Evolutionary conservation across 441 rosid genomes (phyloP), one percentile per base, ranked within the genome.

Genomic region (Viola pubescens): DNA sequence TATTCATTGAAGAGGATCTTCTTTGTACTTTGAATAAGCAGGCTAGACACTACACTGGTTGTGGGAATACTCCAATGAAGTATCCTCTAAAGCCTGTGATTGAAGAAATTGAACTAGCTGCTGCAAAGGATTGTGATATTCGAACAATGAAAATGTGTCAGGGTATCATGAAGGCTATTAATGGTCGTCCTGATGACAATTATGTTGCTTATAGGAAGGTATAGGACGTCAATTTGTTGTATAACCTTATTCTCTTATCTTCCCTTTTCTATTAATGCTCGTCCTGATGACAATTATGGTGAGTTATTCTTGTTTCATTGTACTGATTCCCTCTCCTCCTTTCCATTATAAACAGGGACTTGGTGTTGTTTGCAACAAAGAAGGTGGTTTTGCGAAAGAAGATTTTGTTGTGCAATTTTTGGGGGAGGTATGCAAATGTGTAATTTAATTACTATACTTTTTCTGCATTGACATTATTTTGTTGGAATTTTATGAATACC

Each of bases 141-240:
- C 78, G 82, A 48, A 84, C 79, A 14, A 65, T 79, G 77, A 81
- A 73, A 74, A 80, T 87, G 79, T 91, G 99, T 64, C 89, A 77
- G 70, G 81, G 83, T 67, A 76, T 94, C 72, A 72, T 94, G 70
- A 87, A 75, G 83, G 97, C 96, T 55, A 87, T 94, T 58, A 88
- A 84, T 64, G 68, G 74, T 66, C 99, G 99, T 66, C 88, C 81
- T 65, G 96, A 89, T 71, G 99, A 94, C 73, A 89, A 82, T 61
- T 94, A 94, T 78, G 96, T 94, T 69, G 87, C 99, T 54, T 94
- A 94, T 73, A 79, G 99, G 73, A 94, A 94, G 98, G 99, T 94
- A 72, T 68, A 7, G 52, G 52, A 45, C 52, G 45, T 44, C 45
- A 37, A 16, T 10, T 37, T 49, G 52, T 13, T 49, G 19, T 19